Percentiles rank a stretch among this genome's conserved stretches.
These are phyloP conservation scores for Pulicaria dysenterica DNA, from an alignment of 129 eudicot genomes.

Conservation along the genomic window DNA sequence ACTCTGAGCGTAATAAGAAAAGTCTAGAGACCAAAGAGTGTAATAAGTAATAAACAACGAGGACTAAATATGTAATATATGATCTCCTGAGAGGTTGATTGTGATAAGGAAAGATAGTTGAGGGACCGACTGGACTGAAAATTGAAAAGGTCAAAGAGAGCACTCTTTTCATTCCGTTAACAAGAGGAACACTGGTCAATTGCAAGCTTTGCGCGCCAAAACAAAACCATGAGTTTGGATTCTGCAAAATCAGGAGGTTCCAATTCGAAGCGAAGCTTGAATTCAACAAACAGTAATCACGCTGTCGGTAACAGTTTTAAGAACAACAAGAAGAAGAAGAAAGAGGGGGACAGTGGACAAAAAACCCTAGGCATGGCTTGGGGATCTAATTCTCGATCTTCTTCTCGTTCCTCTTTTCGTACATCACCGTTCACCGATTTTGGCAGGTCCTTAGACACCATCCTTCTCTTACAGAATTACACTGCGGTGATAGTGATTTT, in stretches of 20 bases:
- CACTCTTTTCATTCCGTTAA: neutral
- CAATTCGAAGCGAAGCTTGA: slow-evolving; percentile 63
- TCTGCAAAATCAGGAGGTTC: slow-evolving; percentile 43
- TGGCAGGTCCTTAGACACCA: slow-evolving; percentile 52
- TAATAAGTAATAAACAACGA: too few species aligned
- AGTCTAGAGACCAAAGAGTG: too few species aligned
- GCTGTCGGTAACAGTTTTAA: slow-evolving; percentile 27
- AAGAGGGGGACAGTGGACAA: slow-evolving; percentile 38
- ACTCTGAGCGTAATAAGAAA: too few species aligned
- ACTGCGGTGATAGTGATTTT: neutral
- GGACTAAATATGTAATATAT: too few species aligned
- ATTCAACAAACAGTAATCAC: slow-evolving; percentile 44
- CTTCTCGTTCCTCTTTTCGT: slow-evolving; percentile 65
- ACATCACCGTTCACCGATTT: slow-evolving; percentile 78
- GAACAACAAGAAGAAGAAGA: slow-evolving; percentile 45
- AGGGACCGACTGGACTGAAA: slow-evolving; percentile 10
- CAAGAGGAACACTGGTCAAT: neutral
- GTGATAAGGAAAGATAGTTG: neutral
- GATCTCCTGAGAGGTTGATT: neutral
- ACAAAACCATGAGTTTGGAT: slow-evolving; percentile 49
- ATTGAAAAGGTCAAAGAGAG: neutral
- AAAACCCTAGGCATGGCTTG: slow-evolving; percentile 98
- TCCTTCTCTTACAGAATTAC: neutral
- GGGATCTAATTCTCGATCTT: slow-evolving; percentile 77
- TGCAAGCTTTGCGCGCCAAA: slow-evolving; percentile 32